phyloP scores from a whole-genome alignment of 1,284 basidiomycete genomes.

The Earliella scabrosa region DNA sequence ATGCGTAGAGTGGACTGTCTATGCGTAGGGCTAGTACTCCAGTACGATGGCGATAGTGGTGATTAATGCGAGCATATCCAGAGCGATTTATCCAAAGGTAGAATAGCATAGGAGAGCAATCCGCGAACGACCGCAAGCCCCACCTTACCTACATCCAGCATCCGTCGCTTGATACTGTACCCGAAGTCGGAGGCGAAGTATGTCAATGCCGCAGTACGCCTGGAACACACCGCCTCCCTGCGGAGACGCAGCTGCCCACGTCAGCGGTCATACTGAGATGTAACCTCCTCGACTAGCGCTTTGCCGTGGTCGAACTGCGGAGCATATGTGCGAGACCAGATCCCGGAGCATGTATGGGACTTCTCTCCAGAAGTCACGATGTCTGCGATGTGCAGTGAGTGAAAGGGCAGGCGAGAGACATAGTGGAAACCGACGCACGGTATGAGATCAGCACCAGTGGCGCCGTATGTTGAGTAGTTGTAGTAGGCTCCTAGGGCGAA shows the following conservation, averaged over 20 bases:
- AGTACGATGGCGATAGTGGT: background rate
- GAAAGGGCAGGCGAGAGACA: constrained; percentile 11
- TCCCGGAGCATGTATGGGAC: constrained; percentile 83
- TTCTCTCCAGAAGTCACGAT: constrained; percentile 87
- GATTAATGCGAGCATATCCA: constrained; percentile 14
- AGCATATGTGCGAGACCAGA: constrained; percentile 75
- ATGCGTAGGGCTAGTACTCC: background rate
- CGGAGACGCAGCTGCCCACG: background rate
- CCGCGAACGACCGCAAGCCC: background rate
- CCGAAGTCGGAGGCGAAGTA: background rate
- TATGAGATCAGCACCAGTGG: constrained; percentile 77
- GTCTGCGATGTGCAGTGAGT: constrained; percentile 45
- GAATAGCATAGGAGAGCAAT: constrained; percentile 9
- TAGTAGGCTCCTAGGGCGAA: constrained; percentile 79
- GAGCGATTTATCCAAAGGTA: constrained; percentile 11
- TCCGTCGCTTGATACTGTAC: background rate
- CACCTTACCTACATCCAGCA: background rate
- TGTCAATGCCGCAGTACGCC: constrained; percentile 9
- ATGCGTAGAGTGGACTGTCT: too few species aligned
- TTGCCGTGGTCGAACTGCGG: constrained; percentile 66
- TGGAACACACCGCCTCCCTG: background rate
- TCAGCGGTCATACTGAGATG: constrained; percentile 62
- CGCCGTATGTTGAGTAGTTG: constrained; percentile 84
- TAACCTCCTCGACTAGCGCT: constrained; percentile 71
- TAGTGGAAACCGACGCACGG: constrained; percentile 55